Base-by-base conservation (phyloP, 306 rosid species). In the Quercus agrifolia region DNA sequence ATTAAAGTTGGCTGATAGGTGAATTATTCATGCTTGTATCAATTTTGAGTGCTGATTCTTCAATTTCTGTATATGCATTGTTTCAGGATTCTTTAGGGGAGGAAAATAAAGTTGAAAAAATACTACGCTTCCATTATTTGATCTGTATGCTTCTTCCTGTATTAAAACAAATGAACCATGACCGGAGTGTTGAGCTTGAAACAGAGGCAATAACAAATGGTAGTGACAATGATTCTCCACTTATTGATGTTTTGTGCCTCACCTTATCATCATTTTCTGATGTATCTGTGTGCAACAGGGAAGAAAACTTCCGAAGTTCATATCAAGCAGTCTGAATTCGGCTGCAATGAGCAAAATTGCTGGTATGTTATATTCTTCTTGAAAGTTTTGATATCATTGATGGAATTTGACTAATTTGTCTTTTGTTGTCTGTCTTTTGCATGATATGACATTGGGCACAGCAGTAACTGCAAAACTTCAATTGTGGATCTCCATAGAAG, bases 401-500 rank as follows among this genome's bases (percentile, higher is more conserved):
- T 76, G 54, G 62, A 77, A 69, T 74, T 85, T 72, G 28, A 67
- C 27, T 58, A 49, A 56, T 76, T 12, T 76, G 62, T 77, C 66
- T 68, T 33, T 68, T 78, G 55, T 75, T 86, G 75, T 73, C 71
- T 76, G 62, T 79, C 80, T 80, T 41, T 56, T 78, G 82, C 81
- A 74, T 76, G 66, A 55, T 74, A 66, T 78, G 79, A 85, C 76
- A 69, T 76, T 78, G 83, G 83, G 88, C 71, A 68, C 99, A 96
- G 99, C 87, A 96, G 85, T 81, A 74, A 80, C 79, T 96, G 98
- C 88, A 89, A 88, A 83, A 81, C 87, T 73, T 80, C 88, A 68
- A 84, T 95, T 70, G 79, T 90, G 88, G 97, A 91, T 90, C 96
- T 90, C 83, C 97, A 88, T 77, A 95, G 96, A 91, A 91, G 92